Conservation (phyloP, 1,284 basidiomycete species). For the Leccinum griseonigrum region DNA sequence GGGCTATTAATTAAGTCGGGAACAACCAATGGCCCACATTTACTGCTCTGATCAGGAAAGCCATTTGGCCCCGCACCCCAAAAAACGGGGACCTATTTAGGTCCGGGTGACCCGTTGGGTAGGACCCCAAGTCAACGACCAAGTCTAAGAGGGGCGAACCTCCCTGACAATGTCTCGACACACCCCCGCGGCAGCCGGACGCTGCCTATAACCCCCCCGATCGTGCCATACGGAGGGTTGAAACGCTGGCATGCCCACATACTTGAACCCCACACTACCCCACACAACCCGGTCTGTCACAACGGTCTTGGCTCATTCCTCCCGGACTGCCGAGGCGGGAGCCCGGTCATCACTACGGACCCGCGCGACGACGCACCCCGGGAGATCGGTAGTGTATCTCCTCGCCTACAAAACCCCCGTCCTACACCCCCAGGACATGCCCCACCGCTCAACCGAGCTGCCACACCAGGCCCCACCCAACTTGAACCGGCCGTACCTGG, state of each 20-base stretch:
- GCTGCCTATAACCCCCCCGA: neutral
- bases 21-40: neutral
- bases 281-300: neutral
- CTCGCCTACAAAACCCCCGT: too few species aligned
- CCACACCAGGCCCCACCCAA: neutral
- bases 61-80: neutral
- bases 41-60: neutral
- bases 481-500: too few species aligned
- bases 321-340: neutral
- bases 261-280: neutral
- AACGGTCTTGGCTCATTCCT: neutral
- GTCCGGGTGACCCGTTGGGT: neutral
- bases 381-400: neutral
- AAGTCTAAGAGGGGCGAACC: too few species aligned
- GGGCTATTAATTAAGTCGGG: too few species aligned
- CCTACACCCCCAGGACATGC: neutral
- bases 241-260: neutral
- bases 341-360: neutral
- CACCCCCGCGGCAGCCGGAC: neutral
- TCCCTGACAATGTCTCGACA: too few species aligned
- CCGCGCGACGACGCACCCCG: neutral
- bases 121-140: neutral
- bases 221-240: neutral
- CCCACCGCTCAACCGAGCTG: too few species aligned
- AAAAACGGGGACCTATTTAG: neutral